Conservation (phyloP, 1,284 basidiomycete genomes). For the Ceratobasidium sp. region DNA sequence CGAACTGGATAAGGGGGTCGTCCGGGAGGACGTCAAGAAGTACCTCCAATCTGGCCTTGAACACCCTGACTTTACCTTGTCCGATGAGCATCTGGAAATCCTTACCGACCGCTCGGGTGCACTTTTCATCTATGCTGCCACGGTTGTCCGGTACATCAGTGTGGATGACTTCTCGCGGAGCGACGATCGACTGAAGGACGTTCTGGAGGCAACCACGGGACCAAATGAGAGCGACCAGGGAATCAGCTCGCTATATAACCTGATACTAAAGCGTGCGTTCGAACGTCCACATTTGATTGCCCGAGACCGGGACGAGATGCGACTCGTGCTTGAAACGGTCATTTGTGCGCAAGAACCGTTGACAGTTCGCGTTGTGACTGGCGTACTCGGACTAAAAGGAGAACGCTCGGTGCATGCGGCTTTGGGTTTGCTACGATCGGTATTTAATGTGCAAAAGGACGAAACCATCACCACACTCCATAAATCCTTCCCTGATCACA, state of each 20-base stretch:
- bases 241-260: constrained; percentile 11
- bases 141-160: constrained; percentile 7
- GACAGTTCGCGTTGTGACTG: background rate
- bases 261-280: background rate
- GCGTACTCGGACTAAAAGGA: background rate
- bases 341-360: constrained; percentile 20
- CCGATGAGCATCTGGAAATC: too few species aligned
- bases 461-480: background rate
- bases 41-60: constrained; percentile 22
- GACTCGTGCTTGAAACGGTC: background rate
- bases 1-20: constrained; percentile 38
- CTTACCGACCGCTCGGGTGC: too few species aligned
- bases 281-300: too few species aligned
- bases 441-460: background rate
- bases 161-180: background rate
- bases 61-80: too few species aligned
- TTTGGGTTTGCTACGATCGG: background rate
- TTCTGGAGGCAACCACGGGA: background rate
- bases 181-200: background rate
- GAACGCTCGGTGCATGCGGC: too few species aligned
- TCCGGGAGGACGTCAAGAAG: constrained; percentile 37
- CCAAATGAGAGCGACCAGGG: background rate
- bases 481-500: constrained; percentile 17
- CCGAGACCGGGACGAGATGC: background rate
- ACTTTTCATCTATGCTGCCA: constrained; percentile 34